Conservation (phyloP, 371 early-diverging fungal species). For the Amoeboaphelidium protococcarum region DNA sequence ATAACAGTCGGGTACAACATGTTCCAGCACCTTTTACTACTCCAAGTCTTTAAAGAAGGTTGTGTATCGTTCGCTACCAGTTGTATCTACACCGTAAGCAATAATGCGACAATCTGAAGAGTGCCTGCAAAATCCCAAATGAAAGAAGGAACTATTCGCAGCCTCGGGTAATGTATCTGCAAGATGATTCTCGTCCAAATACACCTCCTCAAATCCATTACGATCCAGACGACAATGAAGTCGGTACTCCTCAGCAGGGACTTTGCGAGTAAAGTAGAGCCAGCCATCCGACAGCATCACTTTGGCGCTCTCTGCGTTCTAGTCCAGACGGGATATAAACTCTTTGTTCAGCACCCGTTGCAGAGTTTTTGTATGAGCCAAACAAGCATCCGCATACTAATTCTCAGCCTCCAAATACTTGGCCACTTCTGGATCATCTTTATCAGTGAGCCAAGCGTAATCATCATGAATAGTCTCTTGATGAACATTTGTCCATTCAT, state of each 20-base stretch:
- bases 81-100: conserved; percentile 24
- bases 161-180: conserved; percentile 9
- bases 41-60: conserved; percentile 20
- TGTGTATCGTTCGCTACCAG: conserved; percentile 24
- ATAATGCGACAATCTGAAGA: conserved; percentile 16
- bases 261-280: conserved; percentile 20
- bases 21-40: conserved; percentile 11
- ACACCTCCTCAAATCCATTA: conserved; percentile 11
- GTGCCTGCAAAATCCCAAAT: conserved; percentile 24
- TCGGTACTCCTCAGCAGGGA: conserved; percentile 22
- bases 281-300: conserved; percentile 23
- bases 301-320: conserved; percentile 18
- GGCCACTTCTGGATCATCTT: conserved; percentile 20
- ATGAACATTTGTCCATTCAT: conserved; percentile 12
- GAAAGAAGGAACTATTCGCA: conserved; percentile 18
- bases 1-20: conserved; percentile 18
- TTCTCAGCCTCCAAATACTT: conserved; percentile 24
- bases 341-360: conserved; percentile 24
- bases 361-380: conserved; percentile 19
- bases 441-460: conserved; percentile 21
- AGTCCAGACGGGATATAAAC: conserved; percentile 25
- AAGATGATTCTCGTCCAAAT: conserved; percentile 24
- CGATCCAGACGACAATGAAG: conserved; percentile 14
- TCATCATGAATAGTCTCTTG: conserved; percentile 20
- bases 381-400: conserved; percentile 9